Percentiles rank a stretch among this genome's conserved stretches.
phyloP scores from a whole-genome alignment of 805 yeast species.

The Kazachstania bromeliacearum region DNA sequence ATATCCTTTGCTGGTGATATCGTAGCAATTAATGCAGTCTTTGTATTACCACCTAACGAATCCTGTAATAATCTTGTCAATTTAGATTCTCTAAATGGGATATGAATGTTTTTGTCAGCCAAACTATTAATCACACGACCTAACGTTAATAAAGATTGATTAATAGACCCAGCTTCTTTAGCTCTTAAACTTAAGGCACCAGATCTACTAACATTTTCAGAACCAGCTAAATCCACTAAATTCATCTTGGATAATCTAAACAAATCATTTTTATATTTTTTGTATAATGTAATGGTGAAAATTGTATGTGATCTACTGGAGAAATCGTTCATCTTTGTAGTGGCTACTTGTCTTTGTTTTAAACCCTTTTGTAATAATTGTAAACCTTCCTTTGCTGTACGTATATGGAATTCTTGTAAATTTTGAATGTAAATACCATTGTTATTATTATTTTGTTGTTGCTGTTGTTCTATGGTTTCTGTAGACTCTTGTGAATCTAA shows the following conservation, averaged over 20 bases:
- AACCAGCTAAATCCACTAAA: conserved; percentile 90
- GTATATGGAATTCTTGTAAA: conserved; percentile 50
- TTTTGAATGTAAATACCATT: conserved; percentile 48
- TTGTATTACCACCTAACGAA: conserved; percentile 80
- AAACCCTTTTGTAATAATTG: conserved; percentile 47
- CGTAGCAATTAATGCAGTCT: conserved; percentile 80
- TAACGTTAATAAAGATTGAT: conserved; percentile 75
- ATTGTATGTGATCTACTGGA: conserved; percentile 75
- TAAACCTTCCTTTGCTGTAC: conserved; percentile 48
- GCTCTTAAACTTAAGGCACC: conserved; percentile 85
- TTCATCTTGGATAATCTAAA: conserved; percentile 63
- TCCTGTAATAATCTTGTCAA: conserved; percentile 67
- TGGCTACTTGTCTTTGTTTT: conserved; percentile 52
- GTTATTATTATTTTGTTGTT: conserved; percentile 6
- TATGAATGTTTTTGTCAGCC: conserved; percentile 55
- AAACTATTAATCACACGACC: conserved; percentile 80
- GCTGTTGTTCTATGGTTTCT: neutral
- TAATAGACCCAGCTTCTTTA: conserved; percentile 87
- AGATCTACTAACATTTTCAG: conserved; percentile 79
- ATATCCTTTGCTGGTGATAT: conserved; percentile 73
- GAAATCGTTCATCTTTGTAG: conserved; percentile 63
- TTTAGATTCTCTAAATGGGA: conserved; percentile 81
- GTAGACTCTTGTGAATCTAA: neutral
- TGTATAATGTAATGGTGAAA: conserved; percentile 53
- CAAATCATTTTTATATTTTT: conserved; percentile 38